A percentile compares a stretch with the other conserved stretches of the same genome.
Conservation (phyloP, 306 rosid genomes). For the Aeschynomene evenia region DNA sequence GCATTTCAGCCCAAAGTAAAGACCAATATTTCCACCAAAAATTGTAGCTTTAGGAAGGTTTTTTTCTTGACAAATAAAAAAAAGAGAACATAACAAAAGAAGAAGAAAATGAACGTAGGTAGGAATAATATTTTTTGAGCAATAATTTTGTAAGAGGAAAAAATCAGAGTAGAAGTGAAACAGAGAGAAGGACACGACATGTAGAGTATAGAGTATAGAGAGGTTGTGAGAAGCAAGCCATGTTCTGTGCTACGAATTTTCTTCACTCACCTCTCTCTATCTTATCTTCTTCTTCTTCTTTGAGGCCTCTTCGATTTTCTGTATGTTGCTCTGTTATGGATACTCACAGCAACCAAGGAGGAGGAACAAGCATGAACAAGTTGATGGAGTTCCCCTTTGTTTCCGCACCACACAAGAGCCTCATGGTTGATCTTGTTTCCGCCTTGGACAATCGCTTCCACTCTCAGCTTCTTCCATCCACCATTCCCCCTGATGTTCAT, state of each 20-base stretch:
- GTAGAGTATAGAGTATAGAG: no score
- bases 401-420: constrained; percentile 56
- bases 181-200: no score
- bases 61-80: no score
- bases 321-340: constrained; percentile 48
- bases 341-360: constrained; percentile 14
- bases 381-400: constrained; percentile 68
- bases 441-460: constrained; percentile 53
- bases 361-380: constrained; percentile 41
- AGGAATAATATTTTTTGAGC: no score
- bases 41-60: no score
- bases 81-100: no score
- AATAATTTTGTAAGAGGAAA: no score
- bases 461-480: constrained; percentile 69
- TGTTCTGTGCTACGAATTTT: constrained; percentile 15
- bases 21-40: no score
- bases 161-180: no score
- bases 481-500: constrained; percentile 64
- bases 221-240: constrained; percentile 28
- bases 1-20: no score
- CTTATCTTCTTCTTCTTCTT: constrained; percentile 31
- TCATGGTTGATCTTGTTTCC: constrained; percentile 66
- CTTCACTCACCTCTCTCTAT: constrained; percentile 18
- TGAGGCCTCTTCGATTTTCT: constrained; percentile 30
- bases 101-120: no score